These are phyloP conservation scores for Fremontodendron californicum DNA, from an alignment of 345 rosid genomes.

Conservation along the genomic window DNA sequence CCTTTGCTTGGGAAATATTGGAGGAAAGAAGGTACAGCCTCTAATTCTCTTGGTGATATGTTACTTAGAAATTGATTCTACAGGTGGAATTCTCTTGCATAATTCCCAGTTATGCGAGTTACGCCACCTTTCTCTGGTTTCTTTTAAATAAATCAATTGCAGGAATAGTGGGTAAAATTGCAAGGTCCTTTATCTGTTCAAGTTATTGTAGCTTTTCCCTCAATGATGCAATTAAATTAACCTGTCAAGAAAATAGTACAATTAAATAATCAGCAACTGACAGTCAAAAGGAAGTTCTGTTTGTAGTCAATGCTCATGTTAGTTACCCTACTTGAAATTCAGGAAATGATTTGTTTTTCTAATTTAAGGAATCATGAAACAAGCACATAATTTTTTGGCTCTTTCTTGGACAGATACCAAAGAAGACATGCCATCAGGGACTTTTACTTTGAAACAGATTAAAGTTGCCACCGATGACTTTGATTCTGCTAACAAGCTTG, in stretches of 20 bases:
- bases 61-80: background rate
- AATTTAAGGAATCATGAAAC: background rate
- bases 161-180: background rate
- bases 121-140: background rate
- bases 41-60: background rate
- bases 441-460: slow-evolving; percentile 8
- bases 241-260: background rate
- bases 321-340: background rate
- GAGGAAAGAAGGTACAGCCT: slow-evolving; percentile 22
- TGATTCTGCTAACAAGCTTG: slow-evolving; percentile 2
- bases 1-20: slow-evolving; percentile 10
- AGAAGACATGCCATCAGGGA: slow-evolving; percentile 2
- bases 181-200: background rate
- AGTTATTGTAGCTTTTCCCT: background rate
- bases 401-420: slow-evolving; percentile 22
- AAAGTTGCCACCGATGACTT: background rate
- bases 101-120: background rate
- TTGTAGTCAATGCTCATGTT: background rate
- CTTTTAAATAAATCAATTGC: background rate
- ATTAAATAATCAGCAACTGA: background rate
- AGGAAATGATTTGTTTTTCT: background rate
- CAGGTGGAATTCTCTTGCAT: background rate
- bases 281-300: background rate
- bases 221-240: background rate
- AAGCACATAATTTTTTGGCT: background rate